Conservation (phyloP, 1,139 yeast genomes). For the Taiozyma onychis region DNA sequence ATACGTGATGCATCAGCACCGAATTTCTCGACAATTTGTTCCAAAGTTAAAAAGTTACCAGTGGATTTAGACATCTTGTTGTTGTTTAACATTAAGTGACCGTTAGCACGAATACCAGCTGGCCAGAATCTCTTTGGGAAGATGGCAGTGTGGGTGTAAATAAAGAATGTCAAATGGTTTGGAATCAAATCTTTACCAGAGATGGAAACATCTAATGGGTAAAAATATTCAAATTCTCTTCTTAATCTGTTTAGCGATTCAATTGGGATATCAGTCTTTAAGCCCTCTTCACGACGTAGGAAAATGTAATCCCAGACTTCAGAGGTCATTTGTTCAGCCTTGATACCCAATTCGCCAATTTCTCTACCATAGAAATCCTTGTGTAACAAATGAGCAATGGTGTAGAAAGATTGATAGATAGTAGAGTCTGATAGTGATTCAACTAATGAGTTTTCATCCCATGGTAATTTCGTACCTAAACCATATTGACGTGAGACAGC, state of each 20-base stretch:
- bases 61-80: slow-evolving; percentile 98
- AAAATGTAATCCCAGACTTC: slow-evolving; percentile 92
- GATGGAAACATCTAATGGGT: slow-evolving; percentile 85
- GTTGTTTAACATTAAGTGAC: slow-evolving; percentile 91
- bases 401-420: slow-evolving; percentile 92
- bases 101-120: slow-evolving; percentile 87
- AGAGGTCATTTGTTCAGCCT: slow-evolving; percentile 83
- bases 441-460: slow-evolving; percentile 93
- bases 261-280: slow-evolving; percentile 55
- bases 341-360: slow-evolving; percentile 66
- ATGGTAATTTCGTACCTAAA: slow-evolving; percentile 91
- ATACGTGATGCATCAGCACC: slow-evolving; percentile 99
- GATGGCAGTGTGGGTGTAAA: slow-evolving; percentile 86
- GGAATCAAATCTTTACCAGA: slow-evolving; percentile 98
- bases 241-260: slow-evolving; percentile 69
- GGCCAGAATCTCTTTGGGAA: slow-evolving; percentile 95
- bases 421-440: slow-evolving; percentile 97
- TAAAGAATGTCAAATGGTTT: slow-evolving; percentile 93
- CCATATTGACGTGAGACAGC: slow-evolving; percentile 97
- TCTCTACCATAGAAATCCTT: slow-evolving; percentile 78
- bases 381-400: slow-evolving; percentile 83
- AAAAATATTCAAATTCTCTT: slow-evolving; percentile 93
- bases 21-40: slow-evolving; percentile 76
- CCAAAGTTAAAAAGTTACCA: slow-evolving; percentile 92
- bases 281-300: slow-evolving; percentile 62